Evolutionary conservation across 2,329 filamentous ascomycete species (phyloP).

Genomic region (Aureobasidium pullulans): DNA sequence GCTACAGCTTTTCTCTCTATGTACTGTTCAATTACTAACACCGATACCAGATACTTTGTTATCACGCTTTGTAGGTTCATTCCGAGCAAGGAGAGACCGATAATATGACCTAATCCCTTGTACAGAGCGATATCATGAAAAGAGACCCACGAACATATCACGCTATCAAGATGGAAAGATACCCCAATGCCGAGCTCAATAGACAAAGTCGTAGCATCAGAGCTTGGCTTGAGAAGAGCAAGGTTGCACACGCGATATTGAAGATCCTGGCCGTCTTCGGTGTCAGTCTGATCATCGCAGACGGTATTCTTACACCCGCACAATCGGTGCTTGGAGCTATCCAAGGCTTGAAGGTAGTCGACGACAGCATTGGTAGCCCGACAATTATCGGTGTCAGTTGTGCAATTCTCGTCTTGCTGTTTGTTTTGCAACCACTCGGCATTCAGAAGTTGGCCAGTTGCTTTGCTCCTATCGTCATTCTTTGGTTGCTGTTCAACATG

Average conservation of each 20-base stretch:
- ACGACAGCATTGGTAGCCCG: slow-evolving; percentile 46
- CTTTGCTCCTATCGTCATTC: slow-evolving; percentile 60
- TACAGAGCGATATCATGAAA: slow-evolving; percentile 50
- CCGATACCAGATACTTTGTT: slow-evolving; percentile 45
- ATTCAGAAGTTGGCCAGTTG: slow-evolving; percentile 51
- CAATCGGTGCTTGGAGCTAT: slow-evolving; percentile 64
- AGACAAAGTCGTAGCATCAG: slow-evolving; percentile 47
- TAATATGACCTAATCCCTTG: not conserved
- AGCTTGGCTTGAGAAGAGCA: slow-evolving; percentile 51
- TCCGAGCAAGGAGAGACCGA: not conserved
- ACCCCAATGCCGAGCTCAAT: slow-evolving; percentile 50
- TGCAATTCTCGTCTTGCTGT: slow-evolving; percentile 57
- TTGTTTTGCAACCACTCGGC: slow-evolving; percentile 58
- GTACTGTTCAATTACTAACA: not conserved
- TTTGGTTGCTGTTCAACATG: slow-evolving; percentile 60
- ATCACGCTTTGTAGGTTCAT: slow-evolving; percentile 45
- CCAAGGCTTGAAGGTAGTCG: slow-evolving; percentile 53
- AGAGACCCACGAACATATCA: slow-evolving; percentile 50
- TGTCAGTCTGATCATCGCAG: slow-evolving; percentile 60
- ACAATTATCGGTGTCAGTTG: slow-evolving; percentile 59
- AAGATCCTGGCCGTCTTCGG: slow-evolving; percentile 58
- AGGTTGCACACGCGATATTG: slow-evolving; percentile 44
- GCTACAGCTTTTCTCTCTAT: not conserved
- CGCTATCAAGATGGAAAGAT: slow-evolving; percentile 53
- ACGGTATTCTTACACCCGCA: slow-evolving; percentile 61